Evolutionary conservation across 495 filamentous ascomycete species (phyloP).

Genomic region (Xylaria acuta): DNA sequence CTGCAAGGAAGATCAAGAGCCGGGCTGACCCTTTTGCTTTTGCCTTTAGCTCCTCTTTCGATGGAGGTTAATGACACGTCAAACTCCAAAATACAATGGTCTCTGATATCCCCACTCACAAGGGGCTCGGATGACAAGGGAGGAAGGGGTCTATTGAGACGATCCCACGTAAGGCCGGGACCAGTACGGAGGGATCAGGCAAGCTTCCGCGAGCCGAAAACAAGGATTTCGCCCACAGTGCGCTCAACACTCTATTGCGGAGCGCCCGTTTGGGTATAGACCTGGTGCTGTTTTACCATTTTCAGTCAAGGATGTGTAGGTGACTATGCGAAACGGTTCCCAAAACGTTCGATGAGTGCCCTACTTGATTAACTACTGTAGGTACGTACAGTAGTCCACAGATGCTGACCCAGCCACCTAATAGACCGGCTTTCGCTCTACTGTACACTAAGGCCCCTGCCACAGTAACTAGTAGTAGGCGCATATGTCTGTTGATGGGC

Average conservation of each 20-base stretch:
- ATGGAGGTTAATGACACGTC: slow-evolving; percentile 20
- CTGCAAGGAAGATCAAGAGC: slow-evolving; percentile 22
- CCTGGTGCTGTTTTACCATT: slow-evolving; percentile 10
- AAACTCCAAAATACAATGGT: slow-evolving; percentile 18
- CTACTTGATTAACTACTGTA: not conserved
- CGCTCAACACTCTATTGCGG: not conserved
- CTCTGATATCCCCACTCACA: slow-evolving; percentile 16
- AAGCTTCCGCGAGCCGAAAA: slow-evolving; percentile 29
- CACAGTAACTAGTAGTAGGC: slow-evolving; percentile 22
- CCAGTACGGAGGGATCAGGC: slow-evolving; percentile 13
- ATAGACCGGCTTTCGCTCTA: not conserved
- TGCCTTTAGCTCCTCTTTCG: slow-evolving; percentile 6
- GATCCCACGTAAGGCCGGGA: slow-evolving; percentile 22
- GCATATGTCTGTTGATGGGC: slow-evolving; percentile 15
- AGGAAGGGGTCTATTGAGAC: slow-evolving; percentile 17
- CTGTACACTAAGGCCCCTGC: not conserved
- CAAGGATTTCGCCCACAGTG: slow-evolving; percentile 19
- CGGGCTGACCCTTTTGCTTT: slow-evolving; percentile 15
- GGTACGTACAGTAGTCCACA: not conserved
- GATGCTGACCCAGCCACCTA: not conserved
- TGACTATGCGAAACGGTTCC: slow-evolving; percentile 19
- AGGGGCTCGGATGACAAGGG: slow-evolving; percentile 11
- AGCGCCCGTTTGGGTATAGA: slow-evolving; percentile 1
- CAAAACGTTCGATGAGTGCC: slow-evolving; percentile 24
- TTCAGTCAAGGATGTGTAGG: slow-evolving; percentile 20